A percentile compares a stretch with the other conserved stretches of the same genome.
These are phyloP conservation scores for Leccinum ponderosum DNA, from an alignment of 1,284 basidiomycete genomes.

Conservation along the genomic window DNA sequence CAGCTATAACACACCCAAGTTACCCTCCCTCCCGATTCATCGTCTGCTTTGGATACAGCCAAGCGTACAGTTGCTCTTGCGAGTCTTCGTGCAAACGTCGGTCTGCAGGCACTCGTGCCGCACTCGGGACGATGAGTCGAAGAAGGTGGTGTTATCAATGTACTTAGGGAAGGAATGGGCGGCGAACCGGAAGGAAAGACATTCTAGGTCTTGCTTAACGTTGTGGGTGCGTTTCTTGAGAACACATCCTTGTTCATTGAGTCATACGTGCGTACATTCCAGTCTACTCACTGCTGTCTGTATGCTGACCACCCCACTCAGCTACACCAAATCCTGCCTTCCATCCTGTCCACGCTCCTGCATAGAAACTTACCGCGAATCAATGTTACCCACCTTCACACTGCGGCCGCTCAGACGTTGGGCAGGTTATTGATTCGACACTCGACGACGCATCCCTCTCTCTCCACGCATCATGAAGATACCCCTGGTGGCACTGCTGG, in stretches of 20 bases:
- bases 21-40: slow-evolving; percentile 65
- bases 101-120: too few species aligned
- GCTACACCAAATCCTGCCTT: slow-evolving; percentile 95
- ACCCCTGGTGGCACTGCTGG: slow-evolving; percentile 65
- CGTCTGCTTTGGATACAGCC: slow-evolving; percentile 44
- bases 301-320: slow-evolving; percentile 34
- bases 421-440: slow-evolving; percentile 75
- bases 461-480: slow-evolving; percentile 92
- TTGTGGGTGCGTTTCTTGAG: too few species aligned
- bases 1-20: slow-evolving; percentile 95
- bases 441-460: slow-evolving; percentile 81
- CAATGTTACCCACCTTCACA: slow-evolving; percentile 67
- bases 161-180: too few species aligned
- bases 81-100: slow-evolving; percentile 62
- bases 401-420: slow-evolving; percentile 79
- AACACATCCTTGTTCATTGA: slow-evolving; percentile 87
- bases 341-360: slow-evolving; percentile 87
- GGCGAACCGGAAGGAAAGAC: too few species aligned
- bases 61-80: slow-evolving; percentile 89
- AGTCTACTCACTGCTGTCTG: neutral
- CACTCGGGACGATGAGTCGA: too few species aligned
- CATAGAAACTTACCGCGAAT: slow-evolving; percentile 76
- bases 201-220: too few species aligned
- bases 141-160: too few species aligned
- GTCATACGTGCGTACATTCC: slow-evolving; percentile 75